Percentiles rank a stretch among this genome's conserved stretches.
These are phyloP conservation scores for Aspergillus quadrilineatus DNA, from an alignment of 2,329 filamentous ascomycete genomes.

Conservation along the genomic window DNA sequence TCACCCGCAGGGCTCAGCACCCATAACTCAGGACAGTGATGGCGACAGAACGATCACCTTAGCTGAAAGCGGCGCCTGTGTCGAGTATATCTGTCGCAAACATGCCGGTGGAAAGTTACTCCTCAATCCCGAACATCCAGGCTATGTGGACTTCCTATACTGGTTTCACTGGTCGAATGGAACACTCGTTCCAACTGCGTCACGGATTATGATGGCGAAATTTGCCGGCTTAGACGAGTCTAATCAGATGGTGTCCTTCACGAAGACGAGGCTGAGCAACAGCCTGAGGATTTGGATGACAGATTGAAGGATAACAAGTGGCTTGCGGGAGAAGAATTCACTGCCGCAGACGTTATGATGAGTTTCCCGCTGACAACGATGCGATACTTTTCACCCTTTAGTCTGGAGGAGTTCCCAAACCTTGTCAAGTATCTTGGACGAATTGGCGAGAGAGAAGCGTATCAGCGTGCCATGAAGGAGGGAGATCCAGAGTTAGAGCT, in stretches of 20 bases:
- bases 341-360: slow-evolving; percentile 65
- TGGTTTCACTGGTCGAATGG: slow-evolving; percentile 62
- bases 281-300: slow-evolving; percentile 51
- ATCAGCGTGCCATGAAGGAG: slow-evolving; percentile 50
- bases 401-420: slow-evolving; percentile 43
- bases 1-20: slow-evolving; percentile 57
- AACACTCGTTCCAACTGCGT: slow-evolving; percentile 43
- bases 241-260: slow-evolving; percentile 31
- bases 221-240: slow-evolving; percentile 19
- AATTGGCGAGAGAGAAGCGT: slow-evolving; percentile 47
- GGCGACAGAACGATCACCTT: slow-evolving; percentile 46
- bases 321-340: slow-evolving; percentile 62
- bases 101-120: slow-evolving; percentile 53
- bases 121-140: slow-evolving; percentile 45
- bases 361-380: slow-evolving; percentile 62
- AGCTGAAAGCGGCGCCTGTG: slow-evolving; percentile 59
- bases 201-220: slow-evolving; percentile 39
- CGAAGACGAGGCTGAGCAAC: slow-evolving; percentile 35
- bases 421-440: slow-evolving; percentile 51
- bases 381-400: slow-evolving; percentile 52
- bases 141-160: slow-evolving; percentile 62
- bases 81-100: slow-evolving; percentile 61
- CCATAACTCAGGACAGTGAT: slow-evolving; percentile 58
- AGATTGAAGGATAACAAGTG: slow-evolving; percentile 48
- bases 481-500: slow-evolving; percentile 50